These are phyloP conservation scores for Penicillium digitatum DNA, from an alignment of 2,329 filamentous ascomycete species.

Conservation along the genomic window DNA sequence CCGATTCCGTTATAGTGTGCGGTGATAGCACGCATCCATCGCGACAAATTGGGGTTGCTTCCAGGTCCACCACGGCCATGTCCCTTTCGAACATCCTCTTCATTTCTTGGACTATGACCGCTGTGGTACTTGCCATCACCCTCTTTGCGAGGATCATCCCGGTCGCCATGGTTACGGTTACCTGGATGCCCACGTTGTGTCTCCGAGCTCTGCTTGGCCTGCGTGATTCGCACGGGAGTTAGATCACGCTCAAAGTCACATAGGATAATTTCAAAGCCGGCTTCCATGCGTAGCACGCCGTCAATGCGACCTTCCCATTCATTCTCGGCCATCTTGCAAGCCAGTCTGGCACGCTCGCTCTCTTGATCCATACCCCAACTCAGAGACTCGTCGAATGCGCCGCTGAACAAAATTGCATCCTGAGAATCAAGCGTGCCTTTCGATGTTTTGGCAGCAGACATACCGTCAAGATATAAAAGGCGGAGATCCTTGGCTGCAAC, in stretches of 20 bases:
- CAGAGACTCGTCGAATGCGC: conserved; percentile 12
- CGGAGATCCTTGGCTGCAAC: conserved; percentile 54
- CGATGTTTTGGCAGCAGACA: conserved; percentile 61
- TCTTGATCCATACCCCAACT: conserved; percentile 38
- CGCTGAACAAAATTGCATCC: conserved; percentile 56
- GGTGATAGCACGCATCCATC: conserved; percentile 26
- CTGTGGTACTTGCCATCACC: background rate
- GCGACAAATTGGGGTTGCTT: conserved; percentile 3
- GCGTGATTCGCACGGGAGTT: conserved; percentile 33
- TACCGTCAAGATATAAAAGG: conserved; percentile 67
- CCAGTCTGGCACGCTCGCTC: conserved; percentile 47
- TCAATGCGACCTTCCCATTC: conserved; percentile 55
- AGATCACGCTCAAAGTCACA: conserved; percentile 56
- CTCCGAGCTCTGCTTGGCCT: conserved; percentile 15
- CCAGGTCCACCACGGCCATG: conserved; percentile 1
- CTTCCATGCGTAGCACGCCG: conserved; percentile 64
- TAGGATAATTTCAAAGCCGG: conserved; percentile 66
- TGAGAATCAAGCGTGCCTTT: conserved; percentile 67
- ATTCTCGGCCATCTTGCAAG: conserved; percentile 53
- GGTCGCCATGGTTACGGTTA: background rate
- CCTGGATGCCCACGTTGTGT: background rate
- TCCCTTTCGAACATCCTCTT: conserved; percentile 3
- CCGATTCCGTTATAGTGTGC: conserved; percentile 34
- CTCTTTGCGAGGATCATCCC: background rate
- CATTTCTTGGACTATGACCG: background rate